Evolutionary conservation across 1,284 basidiomycete genomes (phyloP).

Genomic region (Volvariella volvacea): DNA sequence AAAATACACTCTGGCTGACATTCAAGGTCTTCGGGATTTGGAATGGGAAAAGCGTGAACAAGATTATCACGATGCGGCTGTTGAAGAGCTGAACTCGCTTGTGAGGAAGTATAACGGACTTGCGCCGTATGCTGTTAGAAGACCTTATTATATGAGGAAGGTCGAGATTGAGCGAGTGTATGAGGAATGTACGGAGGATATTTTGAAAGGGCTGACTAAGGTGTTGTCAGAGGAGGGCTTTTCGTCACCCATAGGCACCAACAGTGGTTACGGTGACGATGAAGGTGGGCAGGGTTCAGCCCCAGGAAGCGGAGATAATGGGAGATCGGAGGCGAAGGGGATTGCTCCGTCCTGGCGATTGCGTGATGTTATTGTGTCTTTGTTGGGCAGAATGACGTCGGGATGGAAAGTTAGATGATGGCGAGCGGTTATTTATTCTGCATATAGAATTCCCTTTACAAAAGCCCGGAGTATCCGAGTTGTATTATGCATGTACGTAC

Average conservation of each 20-base stretch:
- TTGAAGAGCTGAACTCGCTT: constrained; percentile 68
- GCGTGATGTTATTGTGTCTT: not conserved
- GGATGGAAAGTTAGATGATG: no score
- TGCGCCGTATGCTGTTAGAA: constrained; percentile 69
- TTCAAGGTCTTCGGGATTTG: constrained; percentile 50
- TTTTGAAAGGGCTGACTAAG: constrained; percentile 36
- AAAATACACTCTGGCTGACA: constrained; percentile 36
- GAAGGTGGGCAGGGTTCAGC: not conserved
- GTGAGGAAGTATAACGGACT: constrained; percentile 76
- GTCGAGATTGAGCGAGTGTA: constrained; percentile 57
- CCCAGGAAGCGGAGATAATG: no score
- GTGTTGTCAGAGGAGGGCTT: constrained; percentile 8
- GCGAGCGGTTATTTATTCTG: no score
- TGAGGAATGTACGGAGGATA: constrained; percentile 44
- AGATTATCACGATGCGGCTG: constrained; percentile 63
- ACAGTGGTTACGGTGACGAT: not conserved
- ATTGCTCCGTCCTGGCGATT: no score
- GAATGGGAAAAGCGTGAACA: constrained; percentile 72
- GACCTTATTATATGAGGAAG: constrained; percentile 48
- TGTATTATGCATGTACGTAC: no score
- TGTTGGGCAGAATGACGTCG: not conserved
- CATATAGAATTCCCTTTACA: no score
- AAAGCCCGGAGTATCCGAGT: no score
- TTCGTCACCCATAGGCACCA: not conserved
- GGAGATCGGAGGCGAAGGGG: no score